Evolutionary conservation across 768 basidiomycete species (phyloP).

Genomic region (Rubroboletus pulcherrimus): DNA sequence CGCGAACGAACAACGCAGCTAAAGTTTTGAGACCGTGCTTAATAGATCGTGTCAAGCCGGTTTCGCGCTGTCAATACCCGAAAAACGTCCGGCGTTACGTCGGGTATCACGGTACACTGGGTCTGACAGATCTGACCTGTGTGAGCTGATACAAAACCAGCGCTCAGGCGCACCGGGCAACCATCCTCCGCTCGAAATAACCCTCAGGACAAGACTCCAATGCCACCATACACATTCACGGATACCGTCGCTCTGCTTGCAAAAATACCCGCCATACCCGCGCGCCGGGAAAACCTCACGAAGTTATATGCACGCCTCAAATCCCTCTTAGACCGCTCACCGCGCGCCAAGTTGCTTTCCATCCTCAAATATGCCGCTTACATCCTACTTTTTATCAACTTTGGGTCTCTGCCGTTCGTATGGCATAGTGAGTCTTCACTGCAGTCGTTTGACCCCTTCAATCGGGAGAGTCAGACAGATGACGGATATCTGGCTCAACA

Average conservation of each 20-base stretch:
- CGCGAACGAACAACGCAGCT: no score
- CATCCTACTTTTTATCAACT: constrained; percentile 55
- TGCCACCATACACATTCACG: constrained; percentile 9
- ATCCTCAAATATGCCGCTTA: constrained; percentile 18
- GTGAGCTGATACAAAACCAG: neutral
- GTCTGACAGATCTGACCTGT: no score
- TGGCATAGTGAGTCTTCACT: constrained; percentile 59
- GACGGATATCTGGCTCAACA: neutral
- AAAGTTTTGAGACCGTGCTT: no score
- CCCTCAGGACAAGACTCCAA: neutral
- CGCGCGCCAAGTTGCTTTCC: constrained; percentile 3
- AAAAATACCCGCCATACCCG: constrained; percentile 13
- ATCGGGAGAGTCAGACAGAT: neutral
- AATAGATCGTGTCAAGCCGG: no score
- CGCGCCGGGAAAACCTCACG: neutral
- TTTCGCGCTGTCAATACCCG: no score
- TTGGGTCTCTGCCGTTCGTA: constrained; percentile 56
- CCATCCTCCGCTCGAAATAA: neutral
- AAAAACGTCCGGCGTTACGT: no score
- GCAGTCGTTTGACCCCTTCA: neutral
- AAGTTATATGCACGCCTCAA: constrained; percentile 4
- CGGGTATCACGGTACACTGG: no score
- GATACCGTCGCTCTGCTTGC: constrained; percentile 5
- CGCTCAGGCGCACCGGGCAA: neutral
- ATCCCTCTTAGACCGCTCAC: neutral